phyloP scores from a whole-genome alignment of 805 yeast genomes.

The Suhomyces emberorum region DNA sequence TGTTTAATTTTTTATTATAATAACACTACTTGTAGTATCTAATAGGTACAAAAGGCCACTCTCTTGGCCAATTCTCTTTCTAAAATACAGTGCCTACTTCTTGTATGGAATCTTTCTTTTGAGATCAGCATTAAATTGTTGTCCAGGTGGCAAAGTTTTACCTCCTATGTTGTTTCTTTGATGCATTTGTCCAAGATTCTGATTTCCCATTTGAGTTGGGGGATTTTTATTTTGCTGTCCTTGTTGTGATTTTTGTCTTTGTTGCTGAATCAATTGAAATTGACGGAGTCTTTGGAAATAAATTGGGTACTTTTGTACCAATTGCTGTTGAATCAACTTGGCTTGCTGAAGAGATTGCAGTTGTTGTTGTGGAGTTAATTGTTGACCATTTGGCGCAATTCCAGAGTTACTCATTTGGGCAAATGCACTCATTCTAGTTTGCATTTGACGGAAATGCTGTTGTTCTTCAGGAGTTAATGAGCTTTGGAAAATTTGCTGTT shows the following conservation, averaged over 20 bases:
- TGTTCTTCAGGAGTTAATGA: constrained; percentile 42
- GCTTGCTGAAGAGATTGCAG: constrained; percentile 45
- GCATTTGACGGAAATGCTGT: constrained; percentile 38
- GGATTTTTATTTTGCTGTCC: background rate
- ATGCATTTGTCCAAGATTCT: background rate
- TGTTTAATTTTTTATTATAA: no score
- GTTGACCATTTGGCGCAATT: constrained; percentile 39
- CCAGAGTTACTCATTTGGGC: constrained; percentile 43
- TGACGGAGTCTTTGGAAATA: constrained; percentile 28
- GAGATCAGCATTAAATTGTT: constrained; percentile 6
- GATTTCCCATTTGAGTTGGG: background rate
- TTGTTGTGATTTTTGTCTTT: constrained; percentile 14
- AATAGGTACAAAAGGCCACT: no score
- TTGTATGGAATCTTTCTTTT: constrained; percentile 12
- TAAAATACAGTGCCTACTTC: constrained; percentile 3
- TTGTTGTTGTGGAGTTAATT: constrained; percentile 41
- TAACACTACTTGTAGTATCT: no score
- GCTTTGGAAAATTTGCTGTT: constrained; percentile 44
- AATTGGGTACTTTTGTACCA: constrained; percentile 24
- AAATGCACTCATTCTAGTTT: constrained; percentile 36
- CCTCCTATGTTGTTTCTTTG: constrained; percentile 6
- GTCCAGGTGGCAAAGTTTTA: constrained; percentile 4
- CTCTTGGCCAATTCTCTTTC: no score
- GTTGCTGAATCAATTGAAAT: constrained; percentile 23
- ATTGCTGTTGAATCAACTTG: constrained; percentile 26